phyloP scores from a whole-genome alignment of 495 filamentous ascomycete genomes.

The Aspergillus panamensis region DNA sequence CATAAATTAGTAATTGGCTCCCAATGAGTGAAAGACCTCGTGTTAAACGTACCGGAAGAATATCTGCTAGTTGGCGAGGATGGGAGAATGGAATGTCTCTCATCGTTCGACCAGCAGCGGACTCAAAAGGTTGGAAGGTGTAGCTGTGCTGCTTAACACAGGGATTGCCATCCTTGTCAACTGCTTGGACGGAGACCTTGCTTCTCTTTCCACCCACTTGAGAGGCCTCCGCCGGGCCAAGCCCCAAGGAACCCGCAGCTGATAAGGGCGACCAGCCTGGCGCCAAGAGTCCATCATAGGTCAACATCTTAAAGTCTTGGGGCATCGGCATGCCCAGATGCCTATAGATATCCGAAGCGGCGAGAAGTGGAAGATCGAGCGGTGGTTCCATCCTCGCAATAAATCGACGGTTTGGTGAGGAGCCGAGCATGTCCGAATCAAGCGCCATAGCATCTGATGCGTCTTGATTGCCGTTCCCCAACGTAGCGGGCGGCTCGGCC shows the following conservation, averaged over 20 bases:
- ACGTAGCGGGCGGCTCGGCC: conserved; percentile 51
- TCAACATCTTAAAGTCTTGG: conserved; percentile 52
- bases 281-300: conserved; percentile 67
- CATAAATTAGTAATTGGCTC: conserved; percentile 5
- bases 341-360: conserved; percentile 64
- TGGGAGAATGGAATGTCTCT: conserved; percentile 78
- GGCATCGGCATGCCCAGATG: conserved; percentile 56
- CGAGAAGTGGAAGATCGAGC: conserved; percentile 64
- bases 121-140: conserved; percentile 66
- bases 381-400: conserved; percentile 81
- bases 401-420: conserved; percentile 72
- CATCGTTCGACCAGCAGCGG: conserved; percentile 64
- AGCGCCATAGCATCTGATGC: conserved; percentile 46
- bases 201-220: conserved; percentile 33
- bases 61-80: conserved; percentile 73
- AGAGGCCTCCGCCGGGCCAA: conserved; percentile 24
- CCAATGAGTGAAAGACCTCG: background rate
- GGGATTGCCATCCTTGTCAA: conserved; percentile 39
- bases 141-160: conserved; percentile 57
- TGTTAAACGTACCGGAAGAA: conserved; percentile 57
- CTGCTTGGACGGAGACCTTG: conserved; percentile 30
- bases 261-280: conserved; percentile 37
- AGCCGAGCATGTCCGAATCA: conserved; percentile 43
- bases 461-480: conserved; percentile 33
- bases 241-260: conserved; percentile 21